Evolutionary conservation across 805 yeast species (phyloP).

Genomic region (Priceomyces melissophilus): DNA sequence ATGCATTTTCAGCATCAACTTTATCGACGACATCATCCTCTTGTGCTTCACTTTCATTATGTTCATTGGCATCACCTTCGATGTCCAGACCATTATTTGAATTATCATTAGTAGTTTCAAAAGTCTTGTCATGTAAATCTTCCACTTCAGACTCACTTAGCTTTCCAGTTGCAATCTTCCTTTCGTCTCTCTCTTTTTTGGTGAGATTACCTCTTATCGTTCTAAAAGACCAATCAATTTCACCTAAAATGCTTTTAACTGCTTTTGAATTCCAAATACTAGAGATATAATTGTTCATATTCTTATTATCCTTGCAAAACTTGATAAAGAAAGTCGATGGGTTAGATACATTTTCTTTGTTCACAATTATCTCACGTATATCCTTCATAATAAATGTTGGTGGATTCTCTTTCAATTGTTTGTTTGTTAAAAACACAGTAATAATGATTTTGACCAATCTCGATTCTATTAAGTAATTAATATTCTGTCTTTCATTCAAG

Average conservation of each 20-base stretch:
- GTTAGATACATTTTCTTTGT: conserved; percentile 31
- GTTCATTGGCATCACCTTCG: conserved; percentile 15
- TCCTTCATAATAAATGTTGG: conserved; percentile 35
- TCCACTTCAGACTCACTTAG: conserved; percentile 13
- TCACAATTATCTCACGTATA: conserved; percentile 17
- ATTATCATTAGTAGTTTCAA: conserved; percentile 11
- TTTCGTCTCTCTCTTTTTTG: conserved; percentile 30
- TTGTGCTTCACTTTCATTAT: conserved; percentile 12
- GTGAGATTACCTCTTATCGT: conserved; percentile 46
- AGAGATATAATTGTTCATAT: conserved; percentile 46
- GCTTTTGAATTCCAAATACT: conserved; percentile 43
- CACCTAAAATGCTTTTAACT: conserved; percentile 31
- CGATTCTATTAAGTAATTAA: conserved; percentile 27
- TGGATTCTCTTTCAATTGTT: conserved; percentile 27
- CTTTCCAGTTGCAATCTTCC: conserved; percentile 22
- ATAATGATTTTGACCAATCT: conserved; percentile 28
- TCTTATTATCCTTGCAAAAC: conserved; percentile 37
- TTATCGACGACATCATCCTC: conserved; percentile 9
- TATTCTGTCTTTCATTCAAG: conserved; percentile 15
- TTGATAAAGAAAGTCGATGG: conserved; percentile 47
- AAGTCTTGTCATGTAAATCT: conserved; percentile 19
- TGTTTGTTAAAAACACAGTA: conserved; percentile 24
- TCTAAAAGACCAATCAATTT: conserved; percentile 43
- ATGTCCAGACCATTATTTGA: conserved; percentile 15
- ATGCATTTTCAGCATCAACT: conserved; percentile 23